Percentiles rank a stretch among this genome's conserved stretches.
Evolutionary conservation across 2,329 filamentous ascomycete species (phyloP).

Genomic region (Aspergillus flavus): DNA sequence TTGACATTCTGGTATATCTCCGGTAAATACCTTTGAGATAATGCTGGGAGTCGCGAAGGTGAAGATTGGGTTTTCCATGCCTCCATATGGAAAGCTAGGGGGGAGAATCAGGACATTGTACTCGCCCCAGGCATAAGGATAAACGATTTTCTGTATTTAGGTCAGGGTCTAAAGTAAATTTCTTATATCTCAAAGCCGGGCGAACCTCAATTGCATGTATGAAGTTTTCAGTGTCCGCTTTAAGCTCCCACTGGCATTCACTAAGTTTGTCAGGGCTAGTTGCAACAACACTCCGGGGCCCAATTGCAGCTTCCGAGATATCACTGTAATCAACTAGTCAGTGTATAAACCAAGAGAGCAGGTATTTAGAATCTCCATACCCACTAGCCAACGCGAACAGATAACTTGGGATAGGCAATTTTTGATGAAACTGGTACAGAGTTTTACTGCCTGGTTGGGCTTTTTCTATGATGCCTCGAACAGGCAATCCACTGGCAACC

Average conservation of each 20-base stretch:
- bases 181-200: slow-evolving; percentile 7
- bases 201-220: slow-evolving; percentile 78
- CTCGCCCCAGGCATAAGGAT: slow-evolving; percentile 89
- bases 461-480: slow-evolving; percentile 53
- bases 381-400: slow-evolving; percentile 84
- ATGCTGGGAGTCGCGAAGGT: slow-evolving; percentile 95
- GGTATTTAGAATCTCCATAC: slow-evolving; percentile 24
- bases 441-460: slow-evolving; percentile 55
- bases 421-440: slow-evolving; percentile 84
- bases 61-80: slow-evolving; percentile 85
- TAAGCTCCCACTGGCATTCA: slow-evolving; percentile 86
- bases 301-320: slow-evolving; percentile 81
- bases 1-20: background rate
- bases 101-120: slow-evolving; percentile 93
- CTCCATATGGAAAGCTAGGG: slow-evolving; percentile 86
- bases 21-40: slow-evolving; percentile 69
- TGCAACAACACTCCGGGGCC: slow-evolving; percentile 79
- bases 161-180: slow-evolving; percentile 16
- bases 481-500: slow-evolving; percentile 80
- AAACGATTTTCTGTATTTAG: slow-evolving; percentile 60
- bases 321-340: slow-evolving; percentile 59
- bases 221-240: slow-evolving; percentile 88
- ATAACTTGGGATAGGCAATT: slow-evolving; percentile 90
- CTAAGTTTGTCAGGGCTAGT: slow-evolving; percentile 85
- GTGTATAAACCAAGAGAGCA: background rate